Percentiles rank a stretch among this genome's conserved stretches.
phyloP scores from a whole-genome alignment of 192 early-diverging fungal genomes.

The Backusella macrospora region DNA sequence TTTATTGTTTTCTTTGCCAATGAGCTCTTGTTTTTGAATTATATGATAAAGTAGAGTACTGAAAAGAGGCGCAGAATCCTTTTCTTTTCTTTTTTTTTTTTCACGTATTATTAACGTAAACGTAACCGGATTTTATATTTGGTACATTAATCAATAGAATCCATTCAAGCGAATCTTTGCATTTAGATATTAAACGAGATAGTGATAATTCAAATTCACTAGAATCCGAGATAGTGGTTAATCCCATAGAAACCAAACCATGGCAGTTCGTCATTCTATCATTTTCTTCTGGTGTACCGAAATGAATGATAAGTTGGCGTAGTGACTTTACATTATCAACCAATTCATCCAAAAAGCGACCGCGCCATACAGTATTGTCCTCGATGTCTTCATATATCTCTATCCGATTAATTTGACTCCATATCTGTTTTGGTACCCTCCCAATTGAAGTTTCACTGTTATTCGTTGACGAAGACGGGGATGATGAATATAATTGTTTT shows the following conservation, averaged over 20 bases:
- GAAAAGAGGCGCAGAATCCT: background rate
- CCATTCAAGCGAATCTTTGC: slow-evolving; percentile 2
- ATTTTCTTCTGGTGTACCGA: background rate
- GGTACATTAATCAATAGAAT: background rate
- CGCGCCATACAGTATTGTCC: background rate
- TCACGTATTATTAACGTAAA: background rate
- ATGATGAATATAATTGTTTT: background rate
- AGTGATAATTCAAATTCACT: background rate
- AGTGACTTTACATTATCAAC: background rate
- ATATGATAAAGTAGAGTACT: background rate
- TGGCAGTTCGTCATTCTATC: background rate
- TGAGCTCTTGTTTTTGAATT: too few relatives aligned
- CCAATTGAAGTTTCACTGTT: background rate
- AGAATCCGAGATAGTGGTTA: background rate
- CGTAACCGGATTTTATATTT: slow-evolving; percentile 3
- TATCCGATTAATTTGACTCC: background rate
- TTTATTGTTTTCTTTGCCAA: too few relatives aligned
- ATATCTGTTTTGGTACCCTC: background rate
- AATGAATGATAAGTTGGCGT: background rate
- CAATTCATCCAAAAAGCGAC: background rate
- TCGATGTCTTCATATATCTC: slow-evolving; percentile 7
- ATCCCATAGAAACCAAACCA: background rate
- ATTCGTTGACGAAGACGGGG: too few relatives aligned
- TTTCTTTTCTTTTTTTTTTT: too few relatives aligned
- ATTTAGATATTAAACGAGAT: background rate